These are phyloP conservation scores for Phytophthora chlamydospora DNA, from an alignment of 352 stramenopile species.

Conservation along the genomic window DNA sequence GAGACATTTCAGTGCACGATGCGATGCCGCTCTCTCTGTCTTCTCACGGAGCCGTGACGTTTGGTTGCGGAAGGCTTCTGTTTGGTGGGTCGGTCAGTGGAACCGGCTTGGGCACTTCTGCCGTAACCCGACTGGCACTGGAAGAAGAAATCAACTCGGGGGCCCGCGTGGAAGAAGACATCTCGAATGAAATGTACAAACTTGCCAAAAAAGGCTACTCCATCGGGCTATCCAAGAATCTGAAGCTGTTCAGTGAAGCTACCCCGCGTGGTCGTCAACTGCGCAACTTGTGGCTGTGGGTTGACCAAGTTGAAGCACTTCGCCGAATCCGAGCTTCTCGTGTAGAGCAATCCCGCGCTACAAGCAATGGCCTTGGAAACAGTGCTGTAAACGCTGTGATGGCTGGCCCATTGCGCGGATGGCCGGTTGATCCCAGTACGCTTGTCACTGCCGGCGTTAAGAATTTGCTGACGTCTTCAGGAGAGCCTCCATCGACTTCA, in stretches of 20 bases:
- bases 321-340: slow-evolving; percentile 66
- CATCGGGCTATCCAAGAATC: slow-evolving; percentile 74
- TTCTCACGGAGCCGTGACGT: slow-evolving; percentile 67
- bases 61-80: slow-evolving; percentile 75
- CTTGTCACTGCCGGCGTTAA: slow-evolving; percentile 72
- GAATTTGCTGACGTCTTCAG: slow-evolving; percentile 53
- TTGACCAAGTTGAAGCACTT: slow-evolving; percentile 82
- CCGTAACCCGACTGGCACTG: slow-evolving; percentile 43
- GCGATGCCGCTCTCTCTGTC: slow-evolving; percentile 86
- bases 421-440: slow-evolving; percentile 71
- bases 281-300: slow-evolving; percentile 79
- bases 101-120: slow-evolving; percentile 41
- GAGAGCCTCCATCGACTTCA: slow-evolving; percentile 22
- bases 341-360: slow-evolving; percentile 47
- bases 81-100: slow-evolving; percentile 54
- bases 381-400: slow-evolving; percentile 33
- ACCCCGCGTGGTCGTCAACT: slow-evolving; percentile 56
- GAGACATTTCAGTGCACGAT: slow-evolving; percentile 89
- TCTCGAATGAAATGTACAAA: slow-evolving; percentile 77
- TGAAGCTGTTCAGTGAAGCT: slow-evolving; percentile 65
- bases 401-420: slow-evolving; percentile 61
- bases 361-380: slow-evolving; percentile 33
- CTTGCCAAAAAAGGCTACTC: slow-evolving; percentile 82
- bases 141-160: slow-evolving; percentile 35
- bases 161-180: slow-evolving; percentile 57